Evolutionary conservation across 441 rosid genomes (phyloP), one percentile per base, ranked within the genome.

Genomic region (Jatropha multifida): DNA sequence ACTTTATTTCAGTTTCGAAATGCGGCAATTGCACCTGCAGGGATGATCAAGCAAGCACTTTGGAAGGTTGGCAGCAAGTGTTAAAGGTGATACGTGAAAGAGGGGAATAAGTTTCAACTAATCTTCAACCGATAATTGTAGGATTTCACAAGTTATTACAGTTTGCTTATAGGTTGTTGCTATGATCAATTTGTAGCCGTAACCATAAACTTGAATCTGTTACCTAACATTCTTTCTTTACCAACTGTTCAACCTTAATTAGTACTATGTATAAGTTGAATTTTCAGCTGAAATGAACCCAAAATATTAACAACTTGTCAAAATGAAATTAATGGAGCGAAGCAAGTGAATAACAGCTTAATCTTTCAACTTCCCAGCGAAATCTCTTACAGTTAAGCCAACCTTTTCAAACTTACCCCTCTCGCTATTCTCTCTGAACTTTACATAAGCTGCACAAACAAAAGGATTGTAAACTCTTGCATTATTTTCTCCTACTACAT

Each of bases 41-140:
- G 88, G 82, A 88, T 87, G 89, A 88, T 90, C 68, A 79, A 85
- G 78, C 79, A 89, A 85, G 88, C 89, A 69, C 86, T 93, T 15
- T 56, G 85, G 86, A 89, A 87, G 82, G 84, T 84, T 73, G 75
- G 88, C 52, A 83, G 85, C 18, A 90, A 77, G 80, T 76, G 79
- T 46, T 78, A 78, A 81, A 65, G 13, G 72, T 32, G 32, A 32
- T 32, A 32, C 2, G 32, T 32, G 32, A 32, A 32, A 32, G 32
- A 2, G 32, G 32, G 62, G 75, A 74, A 48, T 12, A 32, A 54
- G 37, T 60, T 64, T 72, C 42, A 79, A 68, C 75, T 18, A 49
- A 61, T 68, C 15, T 51, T 78, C 74, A 64, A 67, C 12, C 12
- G 4, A 67, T 12, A 59, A 68, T 58, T 56, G 71, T 44, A 73